Evolutionary conservation across 805 yeast genomes (phyloP).

Genomic region (Myxozyma lipomycoides): DNA sequence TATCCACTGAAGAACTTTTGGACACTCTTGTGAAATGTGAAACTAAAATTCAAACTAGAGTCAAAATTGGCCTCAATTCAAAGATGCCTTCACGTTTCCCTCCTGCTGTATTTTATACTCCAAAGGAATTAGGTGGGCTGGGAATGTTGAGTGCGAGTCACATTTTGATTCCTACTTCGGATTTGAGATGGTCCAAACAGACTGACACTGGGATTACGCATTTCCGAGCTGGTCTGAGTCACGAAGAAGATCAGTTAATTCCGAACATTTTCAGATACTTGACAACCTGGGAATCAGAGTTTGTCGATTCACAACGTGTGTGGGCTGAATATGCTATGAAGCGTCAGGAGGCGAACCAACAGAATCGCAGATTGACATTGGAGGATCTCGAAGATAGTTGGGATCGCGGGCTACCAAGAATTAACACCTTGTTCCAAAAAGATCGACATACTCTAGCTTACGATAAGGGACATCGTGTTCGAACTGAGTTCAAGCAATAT

Average conservation of each 20-base stretch:
- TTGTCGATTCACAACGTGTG: conserved; percentile 87
- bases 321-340: conserved; percentile 97
- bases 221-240: conserved; percentile 90
- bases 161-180: conserved; percentile 89
- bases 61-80: conserved; percentile 90
- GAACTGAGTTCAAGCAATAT: conserved; percentile 73
- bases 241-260: conserved; percentile 64
- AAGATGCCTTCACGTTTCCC: conserved; percentile 99
- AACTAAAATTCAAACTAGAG: conserved; percentile 88
- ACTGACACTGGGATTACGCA: conserved; percentile 93
- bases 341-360: conserved; percentile 78
- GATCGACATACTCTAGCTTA: conserved; percentile 92
- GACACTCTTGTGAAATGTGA: conserved; percentile 87
- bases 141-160: conserved; percentile 98
- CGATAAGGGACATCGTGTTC: conserved; percentile 86
- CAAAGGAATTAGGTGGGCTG: conserved; percentile 93
- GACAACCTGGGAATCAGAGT: conserved; percentile 95
- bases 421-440: conserved; percentile 89
- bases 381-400: conserved; percentile 93
- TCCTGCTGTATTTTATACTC: conserved; percentile 97
- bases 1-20: conserved; percentile 70
- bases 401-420: conserved; percentile 97
- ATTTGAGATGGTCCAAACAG: conserved; percentile 83
- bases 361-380: conserved; percentile 78
- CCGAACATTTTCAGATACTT: conserved; percentile 93